These are phyloP conservation scores for Sclerotiophoma versabilis DNA, from an alignment of 2,329 filamentous ascomycete genomes.

Conservation along the genomic window DNA sequence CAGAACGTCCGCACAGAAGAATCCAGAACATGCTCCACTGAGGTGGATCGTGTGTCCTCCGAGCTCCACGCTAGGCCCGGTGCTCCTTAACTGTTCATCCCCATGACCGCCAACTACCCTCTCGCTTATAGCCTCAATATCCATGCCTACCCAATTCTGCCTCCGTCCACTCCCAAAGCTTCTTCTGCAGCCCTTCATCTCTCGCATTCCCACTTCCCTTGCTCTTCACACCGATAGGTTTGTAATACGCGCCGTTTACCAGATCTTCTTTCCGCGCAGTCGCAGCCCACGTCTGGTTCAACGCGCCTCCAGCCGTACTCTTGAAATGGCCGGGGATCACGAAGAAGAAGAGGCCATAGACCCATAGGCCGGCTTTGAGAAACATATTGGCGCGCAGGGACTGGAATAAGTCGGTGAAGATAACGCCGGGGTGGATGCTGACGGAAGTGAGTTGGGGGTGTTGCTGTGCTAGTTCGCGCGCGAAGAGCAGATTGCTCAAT, in stretches of 20 bases:
- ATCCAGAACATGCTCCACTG: too few relatives aligned
- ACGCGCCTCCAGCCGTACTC: slow-evolving; percentile 44
- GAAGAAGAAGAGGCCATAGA: slow-evolving; percentile 31
- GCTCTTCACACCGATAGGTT: slow-evolving; percentile 39
- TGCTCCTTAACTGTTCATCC: too few relatives aligned
- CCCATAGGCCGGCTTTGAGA: slow-evolving; percentile 32
- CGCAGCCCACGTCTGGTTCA: slow-evolving; percentile 55
- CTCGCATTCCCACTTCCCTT: slow-evolving; percentile 32
- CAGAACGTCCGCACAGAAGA: too few relatives aligned
- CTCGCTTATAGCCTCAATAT: slow-evolving; percentile 20
- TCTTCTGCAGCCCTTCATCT: slow-evolving; percentile 44
- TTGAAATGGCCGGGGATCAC: slow-evolving; percentile 42
- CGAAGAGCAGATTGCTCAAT: slow-evolving; percentile 59
- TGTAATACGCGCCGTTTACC: slow-evolving; percentile 54
- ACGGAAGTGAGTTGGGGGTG: slow-evolving; percentile 56
- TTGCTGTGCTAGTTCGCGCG: slow-evolving; percentile 50
- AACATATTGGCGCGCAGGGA: slow-evolving; percentile 32
- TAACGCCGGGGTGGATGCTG: slow-evolving; percentile 58
- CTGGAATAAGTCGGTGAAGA: slow-evolving; percentile 54
- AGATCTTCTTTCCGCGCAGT: slow-evolving; percentile 44
- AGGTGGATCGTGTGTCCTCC: too few relatives aligned
- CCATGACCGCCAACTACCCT: too few relatives aligned
- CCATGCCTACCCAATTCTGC: slow-evolving; percentile 43
- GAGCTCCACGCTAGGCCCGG: too few relatives aligned
- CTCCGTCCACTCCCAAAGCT: slow-evolving; percentile 51